Base-by-base conservation (phyloP, 768 basidiomycete genomes). In the Lactarius pseudohatsudake region DNA sequence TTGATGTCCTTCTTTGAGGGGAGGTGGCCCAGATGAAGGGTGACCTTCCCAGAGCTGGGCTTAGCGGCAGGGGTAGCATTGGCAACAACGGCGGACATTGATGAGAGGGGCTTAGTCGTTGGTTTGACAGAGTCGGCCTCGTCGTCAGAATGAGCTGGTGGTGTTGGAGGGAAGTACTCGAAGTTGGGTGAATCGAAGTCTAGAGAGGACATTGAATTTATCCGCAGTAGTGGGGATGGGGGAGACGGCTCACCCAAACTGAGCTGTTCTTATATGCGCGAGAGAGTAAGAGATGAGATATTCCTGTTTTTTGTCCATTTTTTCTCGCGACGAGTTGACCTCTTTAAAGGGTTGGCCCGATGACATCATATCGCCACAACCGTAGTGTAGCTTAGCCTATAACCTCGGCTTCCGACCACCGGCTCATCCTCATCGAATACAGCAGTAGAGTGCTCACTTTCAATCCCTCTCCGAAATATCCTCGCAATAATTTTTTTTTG, bases 1-100 rank as follows among this genome's bases (percentile, higher is more conserved):
- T 85, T 86, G 71, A 91, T 87, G 61, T 88, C 81, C 72, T 85
- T 88, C 77, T 90, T 90, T 69, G 83, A 84, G 0, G 90, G 90
- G 34, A 91, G 78, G 75, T 91, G 88, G 1, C 88, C 90, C 34
- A 91, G 84, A 59, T 86, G 86, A 36, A 91, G 84, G 57, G 88
- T 87, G 62, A 91, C 86, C 57, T 83, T 82, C 15, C 57, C 64
- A 40, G 64, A 68, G 40, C 61, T 62, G 11, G 72, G 71, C 59
- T 72, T 70, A n/a, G 72, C 69, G 36, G 69, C 68, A 40, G 61
- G 69, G 57, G 69, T 60, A 58, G 72, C 68, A 8, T 69, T 64
- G 54, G 71, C 38, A 36, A 18, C 22, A 53, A 59, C 43, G 62
- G 13, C 45, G 11, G 71, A 63, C 68, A 70, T 72, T 36, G 61